Percentiles rank a stretch among this genome's conserved stretches.
These are phyloP conservation scores for Alternaria panax DNA, from an alignment of 2,329 filamentous ascomycete genomes.

Conservation along the genomic window DNA sequence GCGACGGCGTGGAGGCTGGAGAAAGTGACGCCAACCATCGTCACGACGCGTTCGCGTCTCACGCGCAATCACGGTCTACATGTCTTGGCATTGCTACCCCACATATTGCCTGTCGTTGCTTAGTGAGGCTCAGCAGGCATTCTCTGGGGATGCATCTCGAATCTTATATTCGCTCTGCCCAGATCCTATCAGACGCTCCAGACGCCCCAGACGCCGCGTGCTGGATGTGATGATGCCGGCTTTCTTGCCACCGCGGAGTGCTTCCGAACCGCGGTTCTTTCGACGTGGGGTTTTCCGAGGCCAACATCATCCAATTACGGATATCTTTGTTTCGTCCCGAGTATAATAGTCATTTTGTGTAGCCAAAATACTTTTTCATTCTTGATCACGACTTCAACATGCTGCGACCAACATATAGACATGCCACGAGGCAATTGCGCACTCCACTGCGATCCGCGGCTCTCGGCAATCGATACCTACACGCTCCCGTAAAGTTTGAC, in stretches of 20 bases:
- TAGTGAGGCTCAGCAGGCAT: slow-evolving; percentile 9
- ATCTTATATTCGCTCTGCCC: neutral
- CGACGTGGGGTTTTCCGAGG: slow-evolving; percentile 32
- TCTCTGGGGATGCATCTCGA: neutral
- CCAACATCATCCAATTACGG: slow-evolving; percentile 23
- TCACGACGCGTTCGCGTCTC: slow-evolving; percentile 35
- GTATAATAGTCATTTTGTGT: slow-evolving; percentile 8
- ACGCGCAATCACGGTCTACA: slow-evolving; percentile 41
- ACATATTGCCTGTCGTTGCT: slow-evolving; percentile 11
- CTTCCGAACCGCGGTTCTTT: slow-evolving; percentile 36
- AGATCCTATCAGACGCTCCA: neutral
- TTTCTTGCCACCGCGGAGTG: slow-evolving; percentile 30
- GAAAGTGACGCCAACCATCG: slow-evolving; percentile 24
- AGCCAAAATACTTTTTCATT: neutral
- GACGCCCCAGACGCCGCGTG: neutral
- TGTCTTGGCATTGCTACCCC: slow-evolving; percentile 31
- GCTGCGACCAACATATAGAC: slow-evolving; percentile 54
- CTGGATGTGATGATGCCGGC: slow-evolving; percentile 8
- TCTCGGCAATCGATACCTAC: slow-evolving; percentile 51
- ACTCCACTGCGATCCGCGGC: slow-evolving; percentile 35
- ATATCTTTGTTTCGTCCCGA: slow-evolving; percentile 3
- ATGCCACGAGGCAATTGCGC: slow-evolving; percentile 51
- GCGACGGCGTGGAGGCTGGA: slow-evolving; percentile 25
- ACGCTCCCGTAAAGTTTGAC: slow-evolving; percentile 68
- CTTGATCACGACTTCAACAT: slow-evolving; percentile 38